Percentiles rank a stretch among this genome's conserved stretches.
phyloP scores from a whole-genome alignment of 139 green algal genomes.

The Asterochloris sp. region DNA sequence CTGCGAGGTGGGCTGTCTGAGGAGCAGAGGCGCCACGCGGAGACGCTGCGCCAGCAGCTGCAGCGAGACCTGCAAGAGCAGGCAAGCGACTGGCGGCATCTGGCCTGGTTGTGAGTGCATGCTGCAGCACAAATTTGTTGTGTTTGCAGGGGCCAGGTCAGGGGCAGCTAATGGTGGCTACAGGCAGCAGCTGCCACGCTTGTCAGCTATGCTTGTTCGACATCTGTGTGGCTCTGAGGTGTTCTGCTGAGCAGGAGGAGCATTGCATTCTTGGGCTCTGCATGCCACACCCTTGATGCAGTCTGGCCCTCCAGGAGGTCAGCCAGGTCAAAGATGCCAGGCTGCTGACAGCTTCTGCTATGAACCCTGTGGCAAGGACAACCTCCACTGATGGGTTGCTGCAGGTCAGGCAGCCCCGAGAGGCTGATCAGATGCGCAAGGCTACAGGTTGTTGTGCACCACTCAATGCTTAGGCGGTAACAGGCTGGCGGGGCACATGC shows the following conservation, averaged over 20 bases:
- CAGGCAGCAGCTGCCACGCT: neutral
- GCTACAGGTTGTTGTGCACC: no score
- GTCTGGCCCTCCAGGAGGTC: no score
- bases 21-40: constrained; percentile 6
- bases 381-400: no score
- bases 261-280: no score
- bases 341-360: no score
- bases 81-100: neutral
- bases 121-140: neutral
- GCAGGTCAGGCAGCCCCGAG: no score
- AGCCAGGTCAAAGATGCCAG: no score
- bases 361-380: no score
- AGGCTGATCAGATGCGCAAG: no score
- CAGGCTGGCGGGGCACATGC: neutral
- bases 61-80: constrained; percentile 7
- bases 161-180: neutral
- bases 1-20: constrained; percentile 6
- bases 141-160: neutral
- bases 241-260: neutral
- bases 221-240: neutral
- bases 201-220: neutral
- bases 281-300: no score
- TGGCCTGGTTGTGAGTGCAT: neutral
- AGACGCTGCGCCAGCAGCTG: constrained; percentile 1
- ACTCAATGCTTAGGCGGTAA: neutral